Evolutionary conservation across 179 eudicot genomes (phyloP), one percentile per base, ranked within the genome.

Genomic region (Silene coronaria): DNA sequence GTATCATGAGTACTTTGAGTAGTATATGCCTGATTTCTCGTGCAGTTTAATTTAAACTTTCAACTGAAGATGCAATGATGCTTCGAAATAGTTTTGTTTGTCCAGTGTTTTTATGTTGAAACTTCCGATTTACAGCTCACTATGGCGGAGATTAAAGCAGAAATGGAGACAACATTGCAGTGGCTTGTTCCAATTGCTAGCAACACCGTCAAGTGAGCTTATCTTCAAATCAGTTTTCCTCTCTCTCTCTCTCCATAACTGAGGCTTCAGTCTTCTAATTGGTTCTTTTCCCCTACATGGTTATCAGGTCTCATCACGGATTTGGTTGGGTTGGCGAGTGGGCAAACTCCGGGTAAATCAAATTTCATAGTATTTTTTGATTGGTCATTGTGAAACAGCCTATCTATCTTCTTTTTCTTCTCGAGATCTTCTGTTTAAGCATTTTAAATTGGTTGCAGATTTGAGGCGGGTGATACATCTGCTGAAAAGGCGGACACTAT

Each of bases 241-340:
- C 55, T 75, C 4, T 64, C 2, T 36, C 72, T 66, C 51, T n/a
- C 16, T 36, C 21, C 7, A 46, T 67, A 67, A 67, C 5, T 8
- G 38, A 14, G 19, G 12, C 71, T 68, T 68, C 27, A 71, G 13
- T 71, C 67, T 72, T 64, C 81, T 82, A 68, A 77, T 51, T 12
- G 53, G 27, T 78, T 36, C 45, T 36, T 63, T 8, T 74, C 77
- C 58, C 58, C 60, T 3, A 48, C 30, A 27, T 63, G 36, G 67
- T 68, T 74, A 13, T 64, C 87, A 94, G 98, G 88, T 91, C 94
- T 36, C 98, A 94, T 85, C 98, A 94, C 72, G 98, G 98, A 70
- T 94, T 94, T 69, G 98, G 98, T 67, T 94, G 98, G 98, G 98
- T 94, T 71, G 98, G 98, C 71, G 98, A 94, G 84, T 94, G 98